Evolutionary conservation across 495 filamentous ascomycete genomes (phyloP).

Genomic region (Lasiosphaeriaceae sp.): DNA sequence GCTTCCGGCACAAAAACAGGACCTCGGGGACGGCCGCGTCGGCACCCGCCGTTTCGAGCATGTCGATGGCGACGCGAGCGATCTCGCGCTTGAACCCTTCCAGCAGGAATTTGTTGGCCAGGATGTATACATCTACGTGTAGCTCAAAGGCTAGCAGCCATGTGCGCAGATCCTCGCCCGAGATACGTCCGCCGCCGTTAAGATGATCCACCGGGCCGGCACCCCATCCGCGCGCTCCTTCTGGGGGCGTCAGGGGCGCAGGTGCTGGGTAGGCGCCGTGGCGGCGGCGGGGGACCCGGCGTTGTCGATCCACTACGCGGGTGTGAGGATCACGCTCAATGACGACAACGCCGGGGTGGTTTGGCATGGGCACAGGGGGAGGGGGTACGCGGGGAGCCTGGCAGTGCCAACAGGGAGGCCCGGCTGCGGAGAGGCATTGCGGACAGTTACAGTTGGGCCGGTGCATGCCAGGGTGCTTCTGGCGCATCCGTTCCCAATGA

Average conservation of each 20-base stretch:
- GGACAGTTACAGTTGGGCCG: conserved; percentile 41
- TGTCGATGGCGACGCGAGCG: conserved; percentile 35
- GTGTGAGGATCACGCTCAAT: conserved; percentile 8
- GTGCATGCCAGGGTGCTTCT: conserved; percentile 40
- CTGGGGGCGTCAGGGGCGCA: conserved; percentile 3
- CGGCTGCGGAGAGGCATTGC: conserved; percentile 29
- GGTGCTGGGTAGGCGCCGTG: background rate
- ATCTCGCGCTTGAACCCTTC: conserved; percentile 40
- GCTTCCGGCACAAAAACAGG: conserved; percentile 33
- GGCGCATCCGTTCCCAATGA: conserved; percentile 33
- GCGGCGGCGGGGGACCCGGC: conserved; percentile 14
- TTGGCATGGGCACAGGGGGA: conserved; percentile 20
- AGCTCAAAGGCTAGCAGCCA: conserved; percentile 45
- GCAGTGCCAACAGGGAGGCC: conserved; percentile 44
- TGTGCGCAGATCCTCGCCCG: conserved; percentile 38
- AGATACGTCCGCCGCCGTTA: conserved; percentile 28
- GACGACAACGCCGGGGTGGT: conserved; percentile 17
- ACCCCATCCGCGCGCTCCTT: background rate
- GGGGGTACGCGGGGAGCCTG: conserved; percentile 36
- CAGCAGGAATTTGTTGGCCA: conserved; percentile 41
- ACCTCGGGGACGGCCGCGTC: conserved; percentile 38
- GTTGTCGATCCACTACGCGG: background rate
- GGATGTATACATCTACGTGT: conserved; percentile 43
- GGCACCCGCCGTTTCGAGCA: conserved; percentile 43
- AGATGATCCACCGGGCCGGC: conserved; percentile 1